Conservation (phyloP, 805 yeast species). For the Wickerhamiella brachini region DNA sequence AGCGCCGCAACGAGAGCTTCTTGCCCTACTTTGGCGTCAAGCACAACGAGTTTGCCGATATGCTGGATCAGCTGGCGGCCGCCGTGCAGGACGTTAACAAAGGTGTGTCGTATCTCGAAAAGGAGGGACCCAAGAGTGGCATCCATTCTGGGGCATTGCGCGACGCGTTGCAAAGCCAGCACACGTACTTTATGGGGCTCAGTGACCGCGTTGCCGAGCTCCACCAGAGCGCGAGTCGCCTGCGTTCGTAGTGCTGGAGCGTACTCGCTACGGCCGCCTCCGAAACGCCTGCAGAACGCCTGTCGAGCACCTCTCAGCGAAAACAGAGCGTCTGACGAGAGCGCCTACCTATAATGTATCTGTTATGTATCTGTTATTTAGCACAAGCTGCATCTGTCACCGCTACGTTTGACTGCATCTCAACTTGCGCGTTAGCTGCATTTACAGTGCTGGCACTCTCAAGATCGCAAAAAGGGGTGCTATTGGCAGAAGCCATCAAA, state of each 20-base stretch:
- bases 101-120: conserved; percentile 23
- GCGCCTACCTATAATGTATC: not conserved
- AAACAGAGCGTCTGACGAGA: conserved; percentile 9
- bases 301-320: too few species aligned
- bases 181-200: conserved; percentile 53
- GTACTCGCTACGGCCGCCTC: too few species aligned
- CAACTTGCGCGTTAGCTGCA: too few species aligned
- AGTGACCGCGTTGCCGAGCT: conserved; percentile 60
- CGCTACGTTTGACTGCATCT: too few species aligned
- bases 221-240: conserved; percentile 33
- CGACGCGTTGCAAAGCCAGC: conserved; percentile 38
- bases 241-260: conserved; percentile 5
- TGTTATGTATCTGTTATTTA: not conserved
- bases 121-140: conserved; percentile 12
- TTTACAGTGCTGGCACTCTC: too few species aligned
- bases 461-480: too few species aligned
- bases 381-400: not conserved
- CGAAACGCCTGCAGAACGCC: too few species aligned
- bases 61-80: conserved; percentile 19
- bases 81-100: conserved; percentile 24
- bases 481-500: not conserved
- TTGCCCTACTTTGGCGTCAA: conserved; percentile 20
- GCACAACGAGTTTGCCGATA: conserved; percentile 22
- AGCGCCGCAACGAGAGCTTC: conserved; percentile 27
- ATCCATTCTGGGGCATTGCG: conserved; percentile 20